Conservation (phyloP, 179 eudicot genomes). For the Carnegiea gigantea region DNA sequence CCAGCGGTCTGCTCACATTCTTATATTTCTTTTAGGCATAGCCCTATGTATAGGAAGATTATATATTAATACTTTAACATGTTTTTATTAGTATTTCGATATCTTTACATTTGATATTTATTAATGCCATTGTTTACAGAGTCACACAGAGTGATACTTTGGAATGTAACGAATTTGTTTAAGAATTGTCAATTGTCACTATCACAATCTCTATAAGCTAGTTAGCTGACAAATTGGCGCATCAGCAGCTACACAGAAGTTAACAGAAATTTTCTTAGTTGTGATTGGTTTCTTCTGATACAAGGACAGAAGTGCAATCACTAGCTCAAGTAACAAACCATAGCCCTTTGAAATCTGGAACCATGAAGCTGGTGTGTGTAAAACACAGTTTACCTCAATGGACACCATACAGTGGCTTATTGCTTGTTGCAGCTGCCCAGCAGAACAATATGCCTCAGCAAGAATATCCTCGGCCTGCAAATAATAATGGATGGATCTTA, state of each 20-base stretch:
- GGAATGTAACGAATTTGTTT: too few relatives aligned
- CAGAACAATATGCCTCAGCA: conserved; percentile 66
- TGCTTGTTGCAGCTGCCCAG: conserved; percentile 60
- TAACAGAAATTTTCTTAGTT: neutral
- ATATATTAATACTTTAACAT: too few relatives aligned
- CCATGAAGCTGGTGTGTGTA: neutral
- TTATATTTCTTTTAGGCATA: too few relatives aligned
- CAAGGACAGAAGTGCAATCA: neutral
- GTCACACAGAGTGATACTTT: too few relatives aligned
- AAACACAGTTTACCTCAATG: conserved; percentile 45
- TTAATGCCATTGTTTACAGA: too few relatives aligned
- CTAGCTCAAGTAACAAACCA: neutral
- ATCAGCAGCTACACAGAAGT: neutral
- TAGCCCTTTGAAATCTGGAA: neutral
- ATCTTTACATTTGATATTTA: too few relatives aligned
- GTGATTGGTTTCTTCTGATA: neutral
- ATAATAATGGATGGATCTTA: neutral
- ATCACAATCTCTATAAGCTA: too few relatives aligned
- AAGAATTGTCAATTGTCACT: too few relatives aligned
- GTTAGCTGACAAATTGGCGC: too few relatives aligned
- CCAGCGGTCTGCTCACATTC: too few relatives aligned
- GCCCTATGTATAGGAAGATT: too few relatives aligned
- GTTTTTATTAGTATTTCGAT: too few relatives aligned
- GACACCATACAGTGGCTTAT: conserved; percentile 64
- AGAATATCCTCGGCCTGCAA: conserved; percentile 75